Evolutionary conservation across 352 stramenopile species (phyloP).

Genomic region (Globisporangium nodosum): DNA sequence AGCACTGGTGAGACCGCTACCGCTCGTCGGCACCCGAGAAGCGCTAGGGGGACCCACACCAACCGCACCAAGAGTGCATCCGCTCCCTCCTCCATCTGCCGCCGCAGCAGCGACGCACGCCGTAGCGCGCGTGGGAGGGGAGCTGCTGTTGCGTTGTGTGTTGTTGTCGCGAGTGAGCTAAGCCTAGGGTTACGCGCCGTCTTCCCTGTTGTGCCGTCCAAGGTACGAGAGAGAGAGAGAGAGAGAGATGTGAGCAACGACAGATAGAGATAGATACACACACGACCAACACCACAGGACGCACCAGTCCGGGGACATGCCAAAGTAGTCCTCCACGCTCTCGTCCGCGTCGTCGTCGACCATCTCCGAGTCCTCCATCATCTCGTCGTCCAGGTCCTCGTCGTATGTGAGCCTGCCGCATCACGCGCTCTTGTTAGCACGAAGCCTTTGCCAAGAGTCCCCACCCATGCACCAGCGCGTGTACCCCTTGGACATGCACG

Average conservation of each 20-base stretch:
- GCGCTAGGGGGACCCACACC: slow-evolving; percentile 13
- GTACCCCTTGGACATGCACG: slow-evolving; percentile 88
- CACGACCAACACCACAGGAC: slow-evolving; percentile 2
- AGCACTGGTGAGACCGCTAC: slow-evolving; percentile 15
- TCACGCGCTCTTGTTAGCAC: too few relatives aligned
- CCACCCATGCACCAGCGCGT: slow-evolving; percentile 1
- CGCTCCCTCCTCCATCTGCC: neutral
- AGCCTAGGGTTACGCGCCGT: slow-evolving; percentile 34
- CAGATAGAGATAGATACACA: too few relatives aligned
- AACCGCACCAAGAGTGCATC: slow-evolving; percentile 11
- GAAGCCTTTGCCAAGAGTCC: too few relatives aligned
- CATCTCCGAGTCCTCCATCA: slow-evolving; percentile 59
- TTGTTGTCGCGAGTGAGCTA: slow-evolving; percentile 2
- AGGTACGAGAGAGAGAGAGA: neutral
- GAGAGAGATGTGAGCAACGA: neutral
- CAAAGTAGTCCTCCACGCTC: slow-evolving; percentile 79
- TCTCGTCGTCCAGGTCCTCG: slow-evolving; percentile 74
- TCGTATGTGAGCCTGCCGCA: slow-evolving; percentile 44
- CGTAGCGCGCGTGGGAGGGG: too few relatives aligned
- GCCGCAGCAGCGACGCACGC: too few relatives aligned
- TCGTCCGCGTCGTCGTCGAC: slow-evolving; percentile 78
- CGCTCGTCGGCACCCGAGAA: slow-evolving; percentile 12
- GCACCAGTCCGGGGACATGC: slow-evolving; percentile 83
- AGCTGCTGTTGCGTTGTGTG: neutral
- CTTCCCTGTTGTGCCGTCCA: slow-evolving; percentile 27